These are phyloP conservation scores for Gaertneriomyces sp. DNA, from an alignment of 192 early-diverging fungal species.

Conservation along the genomic window DNA sequence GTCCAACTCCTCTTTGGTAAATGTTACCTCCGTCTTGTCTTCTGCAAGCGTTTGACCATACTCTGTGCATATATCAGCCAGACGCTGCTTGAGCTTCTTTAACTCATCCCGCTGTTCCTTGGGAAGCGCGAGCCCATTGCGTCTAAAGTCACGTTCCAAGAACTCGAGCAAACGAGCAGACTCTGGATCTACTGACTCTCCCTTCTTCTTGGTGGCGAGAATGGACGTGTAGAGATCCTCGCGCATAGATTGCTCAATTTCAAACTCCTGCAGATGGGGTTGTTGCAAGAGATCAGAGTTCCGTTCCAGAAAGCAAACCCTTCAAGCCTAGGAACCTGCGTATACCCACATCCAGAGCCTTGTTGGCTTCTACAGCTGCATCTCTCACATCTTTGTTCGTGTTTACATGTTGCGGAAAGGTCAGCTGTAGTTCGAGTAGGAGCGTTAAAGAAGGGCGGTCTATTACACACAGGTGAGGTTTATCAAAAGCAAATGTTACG, in stretches of 20 bases:
- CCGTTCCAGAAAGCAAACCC: not conserved
- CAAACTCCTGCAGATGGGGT: constrained; percentile 20
- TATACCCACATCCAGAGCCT: constrained; percentile 9
- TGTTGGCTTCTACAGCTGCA: constrained; percentile 28
- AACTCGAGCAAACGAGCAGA: constrained; percentile 68
- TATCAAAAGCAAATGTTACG: not conserved
- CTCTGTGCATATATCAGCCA: constrained; percentile 66
- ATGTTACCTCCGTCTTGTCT: constrained; percentile 48
- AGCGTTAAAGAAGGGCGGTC: not conserved
- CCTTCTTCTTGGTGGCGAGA: constrained; percentile 20
- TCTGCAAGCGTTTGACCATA: constrained; percentile 72
- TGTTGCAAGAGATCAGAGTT: not conserved
- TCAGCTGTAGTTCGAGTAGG: not conserved
- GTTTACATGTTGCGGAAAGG: constrained; percentile 36
- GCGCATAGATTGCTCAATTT: constrained; percentile 37
- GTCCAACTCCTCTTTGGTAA: constrained; percentile 61
- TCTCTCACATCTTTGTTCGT: constrained; percentile 35
- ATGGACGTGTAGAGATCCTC: constrained; percentile 34
- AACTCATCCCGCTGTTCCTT: constrained; percentile 59
- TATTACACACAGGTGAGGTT: not conserved
- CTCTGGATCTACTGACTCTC: constrained; percentile 47
- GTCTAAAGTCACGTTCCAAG: constrained; percentile 60
- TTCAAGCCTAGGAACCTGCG: no score
- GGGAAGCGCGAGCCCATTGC: constrained; percentile 65
- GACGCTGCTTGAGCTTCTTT: constrained; percentile 60